A percentile compares a stretch with the other conserved stretches of the same genome.
Evolutionary conservation across 2,329 filamentous ascomycete genomes (phyloP).

Genomic region (Setomelanomma holmii): DNA sequence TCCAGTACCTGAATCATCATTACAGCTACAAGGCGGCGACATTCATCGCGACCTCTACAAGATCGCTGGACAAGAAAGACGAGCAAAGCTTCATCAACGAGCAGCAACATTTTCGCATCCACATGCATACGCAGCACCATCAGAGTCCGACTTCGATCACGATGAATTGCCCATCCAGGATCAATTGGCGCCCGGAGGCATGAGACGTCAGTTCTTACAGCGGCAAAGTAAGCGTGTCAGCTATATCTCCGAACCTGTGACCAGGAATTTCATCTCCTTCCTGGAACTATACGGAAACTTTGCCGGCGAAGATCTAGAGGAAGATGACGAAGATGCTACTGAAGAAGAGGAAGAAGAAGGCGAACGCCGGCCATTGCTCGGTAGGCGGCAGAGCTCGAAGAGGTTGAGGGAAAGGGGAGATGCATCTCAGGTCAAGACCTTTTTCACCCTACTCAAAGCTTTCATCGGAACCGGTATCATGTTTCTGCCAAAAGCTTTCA

Average conservation of each 20-base stretch:
- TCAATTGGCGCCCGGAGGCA: slow-evolving; percentile 59
- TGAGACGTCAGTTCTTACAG: slow-evolving; percentile 61
- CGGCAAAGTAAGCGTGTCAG: slow-evolving; percentile 50
- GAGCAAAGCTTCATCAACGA: slow-evolving; percentile 58
- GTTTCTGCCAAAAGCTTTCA: slow-evolving; percentile 81
- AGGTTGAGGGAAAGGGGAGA: slow-evolving; percentile 62
- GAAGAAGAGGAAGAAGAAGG: slow-evolving; percentile 59
- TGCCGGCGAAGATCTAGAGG: slow-evolving; percentile 72
- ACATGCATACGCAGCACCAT: slow-evolving; percentile 31
- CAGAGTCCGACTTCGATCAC: slow-evolving; percentile 35
- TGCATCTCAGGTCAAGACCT: slow-evolving; percentile 73
- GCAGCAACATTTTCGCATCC: slow-evolving; percentile 72
- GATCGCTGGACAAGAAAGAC: slow-evolving; percentile 66
- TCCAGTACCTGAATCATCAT: slow-evolving; percentile 64
- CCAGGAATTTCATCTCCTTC: slow-evolving; percentile 76
- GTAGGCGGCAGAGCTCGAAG: slow-evolving; percentile 60
- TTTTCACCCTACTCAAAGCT: slow-evolving; percentile 79
- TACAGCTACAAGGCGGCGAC: slow-evolving; percentile 76
- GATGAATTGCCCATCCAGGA: slow-evolving; percentile 53
- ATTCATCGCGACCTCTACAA: slow-evolving; percentile 81
- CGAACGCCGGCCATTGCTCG: slow-evolving; percentile 69
- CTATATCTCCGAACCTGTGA: slow-evolving; percentile 62
- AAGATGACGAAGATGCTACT: slow-evolving; percentile 64
- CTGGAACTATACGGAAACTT: slow-evolving; percentile 78
- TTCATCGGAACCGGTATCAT: slow-evolving; percentile 84